Percentiles rank a stretch among this genome's conserved stretches.
phyloP scores from a whole-genome alignment of 2,329 filamentous ascomycete genomes.

The Graphiopsis chlorocephala region DNA sequence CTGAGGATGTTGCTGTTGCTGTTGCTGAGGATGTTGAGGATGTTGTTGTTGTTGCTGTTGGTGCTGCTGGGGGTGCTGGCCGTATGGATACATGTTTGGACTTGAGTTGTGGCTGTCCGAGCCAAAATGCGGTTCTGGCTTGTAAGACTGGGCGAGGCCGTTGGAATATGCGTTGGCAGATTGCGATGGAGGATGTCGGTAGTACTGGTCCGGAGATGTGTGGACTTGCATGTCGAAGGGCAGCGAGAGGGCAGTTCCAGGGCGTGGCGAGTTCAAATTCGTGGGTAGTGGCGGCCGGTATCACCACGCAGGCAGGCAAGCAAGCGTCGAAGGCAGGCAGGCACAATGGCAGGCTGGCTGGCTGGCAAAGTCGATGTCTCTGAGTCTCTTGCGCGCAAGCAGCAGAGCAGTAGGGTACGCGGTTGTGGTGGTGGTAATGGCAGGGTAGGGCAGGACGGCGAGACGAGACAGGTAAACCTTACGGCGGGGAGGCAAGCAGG shows the following conservation, averaged over 20 bases:
- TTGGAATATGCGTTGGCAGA: slow-evolving; percentile 14
- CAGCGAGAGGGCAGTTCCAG: background rate
- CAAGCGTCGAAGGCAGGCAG: background rate
- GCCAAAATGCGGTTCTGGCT: slow-evolving; percentile 9
- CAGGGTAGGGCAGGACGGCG: background rate
- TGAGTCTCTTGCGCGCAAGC: background rate
- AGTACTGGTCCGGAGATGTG: slow-evolving; percentile 10
- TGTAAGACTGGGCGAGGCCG: slow-evolving; percentile 11
- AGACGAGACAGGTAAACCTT: background rate
- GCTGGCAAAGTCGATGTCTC: background rate
- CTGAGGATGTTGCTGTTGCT: slow-evolving; percentile 11
- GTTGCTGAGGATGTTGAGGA: slow-evolving; percentile 15
- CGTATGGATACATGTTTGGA: slow-evolving; percentile 14
- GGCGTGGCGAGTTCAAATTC: background rate
- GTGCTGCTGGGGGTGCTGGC: slow-evolving; percentile 12
- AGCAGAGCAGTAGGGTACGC: background rate
- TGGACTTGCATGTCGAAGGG: slow-evolving; percentile 13
- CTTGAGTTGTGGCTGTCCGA: slow-evolving; percentile 12
- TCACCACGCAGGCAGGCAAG: background rate
- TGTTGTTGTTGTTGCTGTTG: slow-evolving; percentile 11
- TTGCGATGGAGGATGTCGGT: slow-evolving; percentile 13
- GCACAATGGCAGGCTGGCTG: background rate
- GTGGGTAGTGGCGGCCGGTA: background rate
- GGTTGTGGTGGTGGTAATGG: background rate
- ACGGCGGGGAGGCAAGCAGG: background rate